Base-by-base conservation (phyloP, 1,284 basidiomycete species). In the Lentinus polychrous region DNA sequence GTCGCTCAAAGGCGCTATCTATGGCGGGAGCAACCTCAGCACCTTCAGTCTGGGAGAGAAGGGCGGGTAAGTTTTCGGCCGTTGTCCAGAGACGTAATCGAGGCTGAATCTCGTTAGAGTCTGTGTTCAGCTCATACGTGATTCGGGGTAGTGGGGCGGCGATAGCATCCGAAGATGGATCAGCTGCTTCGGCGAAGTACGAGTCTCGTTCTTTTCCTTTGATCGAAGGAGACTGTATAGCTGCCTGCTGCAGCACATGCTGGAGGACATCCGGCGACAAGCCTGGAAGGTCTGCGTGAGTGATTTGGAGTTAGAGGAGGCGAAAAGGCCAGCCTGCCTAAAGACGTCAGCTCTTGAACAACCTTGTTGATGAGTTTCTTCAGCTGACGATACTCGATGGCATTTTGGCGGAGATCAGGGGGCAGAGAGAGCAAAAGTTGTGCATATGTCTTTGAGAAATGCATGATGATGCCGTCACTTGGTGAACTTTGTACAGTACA, bases 321-420 rank as follows among this genome's bases (percentile, higher is more conserved):
- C 56, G 17, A 8, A 10, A 4, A 27, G 27, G 27, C 10, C 10
- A 10, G 27, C 27, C 10, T 27, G 7, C 93, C 94, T 45, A 94
- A 72, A 6, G 79, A 75, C 7, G 81, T 75, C 24, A 98, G 81
- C 65, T 98, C 94, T 14, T 73, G 69, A 0, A 89, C 91, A 41
- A 94, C 82, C 62, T 86, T 78, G 59, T 93, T 91, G 61, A 98
- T 93, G 45, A 96, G 74, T 60, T 92, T 94, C 69, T 98, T 97
- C 55, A 98, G 82, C 72, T 86, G 81, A 39, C 89, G 76, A 64
- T 97, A 97, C 60, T 94, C 86, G 50, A 97, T 87, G 0, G 90
- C 86, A 65, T 82, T 83, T 22, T 83, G 72, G 20, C 83, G 75
- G 55, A 91, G 73, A 53, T 89, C 86, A 40, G 80, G 78, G 0